A percentile compares a stretch with the other conserved stretches of the same genome.
These are phyloP conservation scores for Nidularia sp. DNA, from an alignment of 768 basidiomycete species.

Conservation along the genomic window DNA sequence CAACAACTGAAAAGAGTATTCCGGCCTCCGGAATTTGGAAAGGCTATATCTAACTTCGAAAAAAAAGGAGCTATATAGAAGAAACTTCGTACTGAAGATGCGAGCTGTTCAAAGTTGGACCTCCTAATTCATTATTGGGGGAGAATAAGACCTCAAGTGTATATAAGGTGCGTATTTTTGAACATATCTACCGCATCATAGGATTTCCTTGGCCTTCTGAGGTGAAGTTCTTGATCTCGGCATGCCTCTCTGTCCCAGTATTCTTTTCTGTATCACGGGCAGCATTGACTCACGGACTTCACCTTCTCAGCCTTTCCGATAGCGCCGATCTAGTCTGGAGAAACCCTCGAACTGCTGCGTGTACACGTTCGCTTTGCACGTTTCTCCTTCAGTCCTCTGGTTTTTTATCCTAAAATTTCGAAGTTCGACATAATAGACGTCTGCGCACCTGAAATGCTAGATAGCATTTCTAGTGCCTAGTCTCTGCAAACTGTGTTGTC, in stretches of 20 bases:
- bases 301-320: slow-evolving; percentile 21
- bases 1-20: no score
- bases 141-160: background rate
- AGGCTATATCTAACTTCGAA: no score
- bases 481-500: background rate
- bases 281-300: slow-evolving; percentile 20
- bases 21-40: no score
- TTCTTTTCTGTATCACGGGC: slow-evolving; percentile 1
- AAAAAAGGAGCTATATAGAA: no score
- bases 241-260: background rate
- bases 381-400: background rate
- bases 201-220: background rate
- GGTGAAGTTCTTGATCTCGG: slow-evolving; percentile 1
- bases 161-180: background rate
- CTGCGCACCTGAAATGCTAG: slow-evolving; percentile 15
- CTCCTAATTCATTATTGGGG: no score
- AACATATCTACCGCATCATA: background rate
- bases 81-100: no score
- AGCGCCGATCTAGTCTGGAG: slow-evolving; percentile 26
- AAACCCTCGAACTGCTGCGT: slow-evolving; percentile 21
- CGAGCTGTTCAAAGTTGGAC: no score
- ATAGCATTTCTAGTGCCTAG: background rate
- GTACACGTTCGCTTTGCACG: slow-evolving; percentile 18
- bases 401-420: background rate
- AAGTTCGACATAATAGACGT: slow-evolving; percentile 29